A percentile compares a stretch with the other conserved stretches of the same genome.
These are phyloP conservation scores for Candida koratica DNA, from an alignment of 805 yeast genomes.

Conservation along the genomic window DNA sequence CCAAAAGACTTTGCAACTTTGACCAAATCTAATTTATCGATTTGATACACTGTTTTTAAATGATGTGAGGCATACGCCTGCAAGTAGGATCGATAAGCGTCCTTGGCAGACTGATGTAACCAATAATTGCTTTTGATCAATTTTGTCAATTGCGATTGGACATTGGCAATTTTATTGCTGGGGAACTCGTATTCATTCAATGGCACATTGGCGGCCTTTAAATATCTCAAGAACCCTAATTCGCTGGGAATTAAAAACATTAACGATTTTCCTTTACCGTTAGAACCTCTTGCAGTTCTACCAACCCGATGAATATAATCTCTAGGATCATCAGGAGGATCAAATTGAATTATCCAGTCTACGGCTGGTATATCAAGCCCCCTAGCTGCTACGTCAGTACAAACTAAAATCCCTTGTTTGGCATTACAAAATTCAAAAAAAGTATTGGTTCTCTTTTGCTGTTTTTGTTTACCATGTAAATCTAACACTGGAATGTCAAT, in stretches of 20 bases:
- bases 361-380: conserved; percentile 98
- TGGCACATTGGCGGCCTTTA: conserved; percentile 96
- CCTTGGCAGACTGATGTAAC: conserved; percentile 93
- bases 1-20: conserved; percentile 97
- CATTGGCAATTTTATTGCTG: conserved; percentile 87
- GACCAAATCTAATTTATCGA: conserved; percentile 88
- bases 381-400: conserved; percentile 99
- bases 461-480: conserved; percentile 97
- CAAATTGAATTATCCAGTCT: conserved; percentile 98
- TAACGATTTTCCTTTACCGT: conserved; percentile 87
- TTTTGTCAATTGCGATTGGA: conserved; percentile 89
- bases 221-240: conserved; percentile 88
- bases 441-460: conserved; percentile 96
- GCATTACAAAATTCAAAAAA: conserved; percentile 98
- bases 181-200: conserved; percentile 97
- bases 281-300: conserved; percentile 91
- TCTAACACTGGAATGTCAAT: conserved; percentile 96
- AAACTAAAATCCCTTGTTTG: conserved; percentile 83
- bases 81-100: conserved; percentile 92
- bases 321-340: conserved; percentile 99
- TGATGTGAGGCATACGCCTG: conserved; percentile 98
- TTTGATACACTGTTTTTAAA: conserved; percentile 91
- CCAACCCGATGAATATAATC: conserved; percentile 99
- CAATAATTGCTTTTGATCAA: conserved; percentile 87
- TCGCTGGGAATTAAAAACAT: conserved; percentile 95